phyloP scores from a whole-genome alignment of 139 green algal genomes.

The Tetratostichococcus sp. region DNA sequence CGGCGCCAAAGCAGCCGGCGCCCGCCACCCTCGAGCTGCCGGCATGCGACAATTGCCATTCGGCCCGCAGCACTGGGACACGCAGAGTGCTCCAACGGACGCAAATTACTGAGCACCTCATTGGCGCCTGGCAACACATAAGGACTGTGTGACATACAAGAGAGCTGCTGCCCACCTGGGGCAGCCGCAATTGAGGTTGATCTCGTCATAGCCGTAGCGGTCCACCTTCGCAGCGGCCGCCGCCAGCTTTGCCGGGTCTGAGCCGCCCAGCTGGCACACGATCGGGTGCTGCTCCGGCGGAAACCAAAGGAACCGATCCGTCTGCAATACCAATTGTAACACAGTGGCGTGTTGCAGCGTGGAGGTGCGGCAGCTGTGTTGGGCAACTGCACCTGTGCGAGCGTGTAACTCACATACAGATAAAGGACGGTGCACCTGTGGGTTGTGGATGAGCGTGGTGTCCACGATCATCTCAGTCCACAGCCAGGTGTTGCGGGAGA shows the following conservation, averaged over 20 bases:
- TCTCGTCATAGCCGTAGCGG: conserved; percentile 82
- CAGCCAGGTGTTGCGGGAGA: conserved; percentile 75
- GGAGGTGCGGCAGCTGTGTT: no score
- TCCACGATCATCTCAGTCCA: conserved; percentile 96
- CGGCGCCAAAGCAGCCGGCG: conserved; percentile 86
- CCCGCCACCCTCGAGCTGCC: conserved; percentile 75
- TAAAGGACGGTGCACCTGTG: background rate
- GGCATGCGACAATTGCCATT: no score
- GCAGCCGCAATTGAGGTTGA: conserved; percentile 95
- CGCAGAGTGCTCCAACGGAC: no score
- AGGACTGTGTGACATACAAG: no score
- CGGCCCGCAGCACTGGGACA: no score
- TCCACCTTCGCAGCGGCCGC: conserved; percentile 55
- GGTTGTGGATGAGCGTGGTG: conserved; percentile 76
- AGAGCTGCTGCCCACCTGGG: conserved; percentile 42
- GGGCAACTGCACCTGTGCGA: no score
- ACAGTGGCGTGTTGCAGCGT: no score
- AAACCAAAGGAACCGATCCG: conserved; percentile 77
- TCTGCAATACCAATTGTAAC: conserved; percentile 2
- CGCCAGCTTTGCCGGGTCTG: conserved; percentile 62
- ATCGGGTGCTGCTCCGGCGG: conserved; percentile 84
- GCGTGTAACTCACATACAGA: no score
- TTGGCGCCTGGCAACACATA: no score
- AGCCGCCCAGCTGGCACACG: conserved; percentile 86
- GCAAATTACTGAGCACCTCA: no score